phyloP scores from a whole-genome alignment of 371 early-diverging fungal species.

The Mucor plumbeus region DNA sequence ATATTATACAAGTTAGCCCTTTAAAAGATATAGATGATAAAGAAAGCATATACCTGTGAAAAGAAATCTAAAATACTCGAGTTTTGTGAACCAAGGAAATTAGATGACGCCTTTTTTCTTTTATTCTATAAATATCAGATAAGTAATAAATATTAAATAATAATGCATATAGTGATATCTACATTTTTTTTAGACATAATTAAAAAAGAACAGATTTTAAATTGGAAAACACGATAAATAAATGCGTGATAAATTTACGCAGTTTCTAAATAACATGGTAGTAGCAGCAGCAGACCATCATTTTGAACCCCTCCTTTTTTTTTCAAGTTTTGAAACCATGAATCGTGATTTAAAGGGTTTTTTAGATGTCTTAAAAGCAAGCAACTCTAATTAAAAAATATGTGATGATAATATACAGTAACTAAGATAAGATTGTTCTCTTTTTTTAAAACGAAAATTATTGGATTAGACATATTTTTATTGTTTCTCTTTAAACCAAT shows the following conservation, averaged over 20 bases:
- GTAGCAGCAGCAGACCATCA: not conserved
- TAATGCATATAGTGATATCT: not conserved
- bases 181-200: not conserved
- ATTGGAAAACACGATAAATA: not conserved
- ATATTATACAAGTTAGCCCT: not conserved
- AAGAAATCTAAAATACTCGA: conserved; percentile 8
- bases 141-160: not conserved
- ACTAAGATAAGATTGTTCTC: no score
- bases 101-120: not conserved
- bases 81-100: not conserved
- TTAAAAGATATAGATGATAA: not conserved
- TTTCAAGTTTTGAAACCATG: no score
- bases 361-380: no score
- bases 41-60: not conserved
- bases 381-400: no score
- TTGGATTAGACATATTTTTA: no score
- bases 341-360: no score
- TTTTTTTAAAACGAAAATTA: no score
- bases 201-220: conserved; percentile 1
- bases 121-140: not conserved
- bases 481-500: no score
- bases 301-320: no score
- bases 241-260: not conserved
- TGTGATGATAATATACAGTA: no score
- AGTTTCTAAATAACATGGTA: not conserved